These are phyloP conservation scores for Hura crepitans DNA, from an alignment of 441 rosid genomes.

Conservation along the genomic window DNA sequence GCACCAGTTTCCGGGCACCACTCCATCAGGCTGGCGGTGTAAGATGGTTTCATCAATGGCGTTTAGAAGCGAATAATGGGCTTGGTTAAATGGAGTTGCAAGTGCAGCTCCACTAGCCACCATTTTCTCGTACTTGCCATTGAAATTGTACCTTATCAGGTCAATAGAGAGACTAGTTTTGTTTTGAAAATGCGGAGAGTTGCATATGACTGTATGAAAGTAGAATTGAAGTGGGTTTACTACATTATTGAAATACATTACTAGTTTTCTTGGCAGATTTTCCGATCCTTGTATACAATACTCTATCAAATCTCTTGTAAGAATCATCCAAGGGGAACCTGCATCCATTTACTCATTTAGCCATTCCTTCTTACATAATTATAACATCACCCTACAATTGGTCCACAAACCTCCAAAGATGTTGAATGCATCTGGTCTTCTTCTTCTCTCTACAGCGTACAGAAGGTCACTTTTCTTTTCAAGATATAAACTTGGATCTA, in stretches of 20 bases:
- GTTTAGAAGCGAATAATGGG: constrained; percentile 29
- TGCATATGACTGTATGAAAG: constrained; percentile 60
- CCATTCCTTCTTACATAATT: too few species aligned
- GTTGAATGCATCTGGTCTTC: constrained; percentile 39
- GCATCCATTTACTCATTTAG: not conserved
- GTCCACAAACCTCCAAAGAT: constrained; percentile 32
- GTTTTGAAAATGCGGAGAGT: constrained; percentile 43
- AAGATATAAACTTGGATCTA: constrained; percentile 45
- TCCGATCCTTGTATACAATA: constrained; percentile 53
- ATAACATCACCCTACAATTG: too few species aligned
- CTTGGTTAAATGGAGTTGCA: constrained; percentile 36
- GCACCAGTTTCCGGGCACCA: constrained; percentile 49
- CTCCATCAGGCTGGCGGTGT: constrained; percentile 24
- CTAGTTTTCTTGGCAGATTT: constrained; percentile 48
- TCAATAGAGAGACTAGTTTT: constrained; percentile 29
- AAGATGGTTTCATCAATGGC: constrained; percentile 36
- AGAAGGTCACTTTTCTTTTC: constrained; percentile 32
- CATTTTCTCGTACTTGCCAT: constrained; percentile 26
- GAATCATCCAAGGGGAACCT: constrained; percentile 59
- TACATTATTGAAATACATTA: constrained; percentile 51
- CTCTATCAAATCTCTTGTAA: constrained; percentile 40
- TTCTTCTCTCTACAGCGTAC: constrained; percentile 37
- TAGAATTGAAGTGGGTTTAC: constrained; percentile 43
- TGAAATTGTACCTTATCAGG: constrained; percentile 36
- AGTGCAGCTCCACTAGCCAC: constrained; percentile 37